Evolutionary conservation across 192 early-diverging fungal species (phyloP).

Genomic region (Allomyces javanicus): DNA sequence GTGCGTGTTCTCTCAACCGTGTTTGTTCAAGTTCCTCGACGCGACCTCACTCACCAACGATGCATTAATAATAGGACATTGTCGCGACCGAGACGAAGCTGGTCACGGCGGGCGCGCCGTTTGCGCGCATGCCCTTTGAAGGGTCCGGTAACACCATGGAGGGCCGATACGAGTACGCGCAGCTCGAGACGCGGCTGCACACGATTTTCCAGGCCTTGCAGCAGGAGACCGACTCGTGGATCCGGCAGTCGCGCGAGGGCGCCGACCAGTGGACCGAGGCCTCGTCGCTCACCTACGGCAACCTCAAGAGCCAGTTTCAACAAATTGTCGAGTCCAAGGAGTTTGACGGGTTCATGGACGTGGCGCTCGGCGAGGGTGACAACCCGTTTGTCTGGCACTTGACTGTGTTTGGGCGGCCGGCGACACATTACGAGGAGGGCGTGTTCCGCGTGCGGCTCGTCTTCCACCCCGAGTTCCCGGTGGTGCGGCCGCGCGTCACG

Average conservation of each 20-base stretch:
- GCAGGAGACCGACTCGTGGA: slow-evolving; percentile 29
- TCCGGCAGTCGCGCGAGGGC: slow-evolving; percentile 11
- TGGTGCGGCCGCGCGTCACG: slow-evolving; percentile 22
- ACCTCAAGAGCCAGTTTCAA: slow-evolving; percentile 29
- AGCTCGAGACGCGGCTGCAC: slow-evolving; percentile 19
- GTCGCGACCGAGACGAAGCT: slow-evolving; percentile 21
- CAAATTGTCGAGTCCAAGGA: slow-evolving; percentile 28
- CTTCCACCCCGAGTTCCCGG: slow-evolving; percentile 35
- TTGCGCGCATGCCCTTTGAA: slow-evolving; percentile 27
- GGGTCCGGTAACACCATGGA: slow-evolving; percentile 29
- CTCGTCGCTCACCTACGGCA: slow-evolving; percentile 27
- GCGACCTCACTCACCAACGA: too few relatives aligned
- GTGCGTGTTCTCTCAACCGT: slow-evolving; percentile 1
- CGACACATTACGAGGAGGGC: slow-evolving; percentile 36
- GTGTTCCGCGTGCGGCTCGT: slow-evolving; percentile 30
- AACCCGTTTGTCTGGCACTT: slow-evolving; percentile 42
- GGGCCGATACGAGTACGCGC: slow-evolving; percentile 21
- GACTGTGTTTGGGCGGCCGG: slow-evolving; percentile 24
- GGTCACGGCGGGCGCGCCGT: slow-evolving; percentile 22
- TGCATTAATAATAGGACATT: slow-evolving; percentile 6
- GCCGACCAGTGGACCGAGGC: slow-evolving; percentile 20
- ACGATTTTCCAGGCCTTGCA: slow-evolving; percentile 17
- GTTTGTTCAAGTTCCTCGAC: too few relatives aligned
- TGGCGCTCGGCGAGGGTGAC: slow-evolving; percentile 17
- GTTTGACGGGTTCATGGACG: slow-evolving; percentile 20